Evolutionary conservation across 1,284 basidiomycete species (phyloP), one percentile per base, ranked within the genome.

Genomic region (Kwoniella shivajii): DNA sequence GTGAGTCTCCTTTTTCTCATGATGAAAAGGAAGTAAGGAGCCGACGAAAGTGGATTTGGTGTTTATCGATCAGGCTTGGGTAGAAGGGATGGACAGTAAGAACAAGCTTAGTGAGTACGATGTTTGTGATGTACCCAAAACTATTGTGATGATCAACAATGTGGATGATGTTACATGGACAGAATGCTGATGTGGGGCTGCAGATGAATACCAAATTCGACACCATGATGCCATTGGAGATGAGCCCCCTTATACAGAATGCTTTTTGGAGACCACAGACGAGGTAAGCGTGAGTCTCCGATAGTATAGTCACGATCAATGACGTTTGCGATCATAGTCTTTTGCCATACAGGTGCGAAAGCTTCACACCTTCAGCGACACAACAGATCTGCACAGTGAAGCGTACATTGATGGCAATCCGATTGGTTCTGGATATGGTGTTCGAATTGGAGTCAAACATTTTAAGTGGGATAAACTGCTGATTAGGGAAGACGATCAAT

Each of bases 201-300:
- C 27, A 53, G 51, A 53, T 27, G 51, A 53, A 34, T 46, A 53
- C 16, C 18, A 38, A 14, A 18, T 53, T 1, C 0, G n/a, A 13
- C 43, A 53, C 46, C 33, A 37, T 20, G 13, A 34, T 3, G 16
- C 16, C 7, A 13, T 18, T 16, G 6, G 20, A 18, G 26, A 24
- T 2, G 30, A 27, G 24, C 30, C 22, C 16, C 20, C 42, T n/a
- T 38, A 44, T 22, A 53, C 51, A 10, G 26, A 29, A 24, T 53
- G 51, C 24, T 53, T 45, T 22, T 43, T 53, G 10, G 42, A 53
- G 22, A 46, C 51, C 9, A 45, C 36, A 16, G 27, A 53, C 20
- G 42, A 53, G 16, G 51, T 53, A 22, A 20, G 51, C 20, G 9
- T 20, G 11, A 11, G n/a, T 38, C 9, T n/a, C 20, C 31, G 13